phyloP scores from a whole-genome alignment of 495 filamentous ascomycete species.

The Tuber calosporum region DNA sequence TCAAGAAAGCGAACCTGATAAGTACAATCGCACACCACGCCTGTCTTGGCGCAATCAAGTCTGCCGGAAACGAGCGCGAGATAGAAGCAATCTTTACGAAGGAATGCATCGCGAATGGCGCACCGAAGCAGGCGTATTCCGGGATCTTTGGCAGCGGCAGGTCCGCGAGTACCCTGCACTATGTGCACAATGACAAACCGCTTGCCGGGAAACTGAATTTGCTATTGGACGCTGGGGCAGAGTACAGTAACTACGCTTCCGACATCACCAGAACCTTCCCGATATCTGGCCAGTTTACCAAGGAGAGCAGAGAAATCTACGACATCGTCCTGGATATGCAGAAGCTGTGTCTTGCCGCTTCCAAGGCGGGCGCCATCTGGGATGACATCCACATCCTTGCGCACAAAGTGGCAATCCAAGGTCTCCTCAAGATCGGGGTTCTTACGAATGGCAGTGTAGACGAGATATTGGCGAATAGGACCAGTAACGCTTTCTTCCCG shows the following conservation, averaged over 20 bases:
- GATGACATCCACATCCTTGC: conserved; percentile 73
- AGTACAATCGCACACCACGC: conserved; percentile 67
- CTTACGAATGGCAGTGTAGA: conserved; percentile 57
- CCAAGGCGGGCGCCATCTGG: conserved; percentile 75
- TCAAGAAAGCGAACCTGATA: conserved; percentile 74
- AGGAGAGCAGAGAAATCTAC: conserved; percentile 70
- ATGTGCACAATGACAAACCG: conserved; percentile 66
- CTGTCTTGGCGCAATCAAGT: conserved; percentile 58
- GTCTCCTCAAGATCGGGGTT: conserved; percentile 68
- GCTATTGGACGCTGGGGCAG: conserved; percentile 75
- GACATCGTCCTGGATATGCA: conserved; percentile 85
- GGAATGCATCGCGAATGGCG: conserved; percentile 65
- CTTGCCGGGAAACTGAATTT: conserved; percentile 63
- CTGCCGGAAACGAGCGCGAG: conserved; percentile 69
- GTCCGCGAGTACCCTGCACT: conserved; percentile 79
- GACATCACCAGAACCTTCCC: conserved; percentile 91
- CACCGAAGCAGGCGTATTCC: conserved; percentile 73
- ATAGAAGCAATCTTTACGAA: conserved; percentile 71
- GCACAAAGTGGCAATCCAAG: conserved; percentile 73
- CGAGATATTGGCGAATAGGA: conserved; percentile 64
- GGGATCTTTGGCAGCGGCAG: conserved; percentile 72
- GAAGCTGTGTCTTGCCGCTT: conserved; percentile 59
- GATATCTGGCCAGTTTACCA: conserved; percentile 64
- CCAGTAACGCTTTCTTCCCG: conserved; percentile 82
- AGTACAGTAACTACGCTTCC: conserved; percentile 71